Percentiles rank a stretch among this genome's conserved stretches.
Evolutionary conservation across 2,329 filamentous ascomycete species (phyloP).

Genomic region (Byssochlamys sp.): DNA sequence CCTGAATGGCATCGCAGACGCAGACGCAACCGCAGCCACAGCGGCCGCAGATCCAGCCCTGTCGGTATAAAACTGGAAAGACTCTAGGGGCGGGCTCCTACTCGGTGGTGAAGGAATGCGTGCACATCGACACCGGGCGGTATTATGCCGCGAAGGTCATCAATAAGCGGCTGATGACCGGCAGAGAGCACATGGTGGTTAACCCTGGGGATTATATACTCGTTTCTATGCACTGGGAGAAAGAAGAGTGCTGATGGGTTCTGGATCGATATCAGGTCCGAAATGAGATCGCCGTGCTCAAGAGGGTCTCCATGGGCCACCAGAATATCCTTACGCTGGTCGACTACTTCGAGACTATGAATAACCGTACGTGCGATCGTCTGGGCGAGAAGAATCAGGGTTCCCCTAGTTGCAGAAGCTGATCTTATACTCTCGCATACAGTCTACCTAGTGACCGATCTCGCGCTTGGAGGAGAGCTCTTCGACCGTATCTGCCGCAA

Average conservation of each 20-base stretch:
- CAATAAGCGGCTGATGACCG: slow-evolving; percentile 96
- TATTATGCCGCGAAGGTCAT: slow-evolving; percentile 99
- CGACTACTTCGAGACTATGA: slow-evolving; percentile 99
- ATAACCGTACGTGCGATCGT: slow-evolving; percentile 57
- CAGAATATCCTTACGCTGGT: slow-evolving; percentile 95
- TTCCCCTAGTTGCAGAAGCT: slow-evolving; percentile 4
- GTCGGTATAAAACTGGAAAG: slow-evolving; percentile 97
- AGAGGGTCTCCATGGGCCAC: slow-evolving; percentile 97
- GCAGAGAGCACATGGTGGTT: slow-evolving; percentile 88
- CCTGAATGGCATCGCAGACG: slow-evolving; percentile 22
- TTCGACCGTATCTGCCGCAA: slow-evolving; percentile 98
- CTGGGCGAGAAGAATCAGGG: background rate
- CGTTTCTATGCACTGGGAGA: background rate
- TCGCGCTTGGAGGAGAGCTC: slow-evolving; percentile 88
- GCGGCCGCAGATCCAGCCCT: slow-evolving; percentile 72
- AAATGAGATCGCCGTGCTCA: slow-evolving; percentile 95
- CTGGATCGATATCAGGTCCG: slow-evolving; percentile 55
- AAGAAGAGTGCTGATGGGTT: slow-evolving; percentile 4
- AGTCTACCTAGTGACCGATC: slow-evolving; percentile 93
- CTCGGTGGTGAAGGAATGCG: slow-evolving; percentile 96
- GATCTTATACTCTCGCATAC: slow-evolving; percentile 5
- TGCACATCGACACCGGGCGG: slow-evolving; percentile 92
- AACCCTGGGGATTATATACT: slow-evolving; percentile 11
- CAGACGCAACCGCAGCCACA: slow-evolving; percentile 16
- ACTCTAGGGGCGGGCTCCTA: slow-evolving; percentile 93